Base-by-base conservation (phyloP, 345 rosid species). In the Eucalyptus paniculata region DNA sequence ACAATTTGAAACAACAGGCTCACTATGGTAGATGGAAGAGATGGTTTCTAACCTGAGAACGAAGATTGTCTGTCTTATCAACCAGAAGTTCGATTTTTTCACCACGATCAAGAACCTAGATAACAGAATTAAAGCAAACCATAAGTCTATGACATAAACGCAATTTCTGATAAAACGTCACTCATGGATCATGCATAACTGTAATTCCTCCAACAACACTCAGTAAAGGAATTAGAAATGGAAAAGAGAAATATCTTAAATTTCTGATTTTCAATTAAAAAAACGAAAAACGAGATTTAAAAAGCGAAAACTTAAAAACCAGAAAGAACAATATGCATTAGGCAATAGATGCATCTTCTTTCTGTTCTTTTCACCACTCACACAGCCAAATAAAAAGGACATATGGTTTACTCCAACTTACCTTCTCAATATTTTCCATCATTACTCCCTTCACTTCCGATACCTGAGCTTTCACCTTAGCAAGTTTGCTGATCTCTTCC, bases 371-470 rank as follows among this genome's bases (percentile, higher is more conserved):
- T 10, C 3, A 40, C 28, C 28, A 37, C 83, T 72, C 45, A 37
- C 45, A 37, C 83, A 72, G 14, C 83, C 15, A 37, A 72, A 72
- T 37, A 37, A 37, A 34, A 72, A 72, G 28, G 83, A 19, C 47
- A 72, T 69, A 34, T 13, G 6, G 12, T 37, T 72, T 11, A 65
- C 51, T 62, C 50, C 77, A 47, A 40, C 87, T 28, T 82, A 95
- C 98, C 97, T 97, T 97, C 93, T 97, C 99, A 91, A 97, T 96
- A 90, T 97, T 97, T 89, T 96, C 98, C 98, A 96, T 96, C 99
- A 96, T 96, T 67, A 96, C 98, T 53, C 99, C 98, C 86, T 97
- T 97, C 86, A 97, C 99, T 92, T 97, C 99, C 9, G 96, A 94
- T 42, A 96, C 99, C 90, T 97, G 99, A 91, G 99, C 98, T 91